A percentile compares a stretch with the other conserved stretches of the same genome.
Evolutionary conservation across 768 basidiomycete species (phyloP).

Genomic region (Leccinum olivaceopallidum): DNA sequence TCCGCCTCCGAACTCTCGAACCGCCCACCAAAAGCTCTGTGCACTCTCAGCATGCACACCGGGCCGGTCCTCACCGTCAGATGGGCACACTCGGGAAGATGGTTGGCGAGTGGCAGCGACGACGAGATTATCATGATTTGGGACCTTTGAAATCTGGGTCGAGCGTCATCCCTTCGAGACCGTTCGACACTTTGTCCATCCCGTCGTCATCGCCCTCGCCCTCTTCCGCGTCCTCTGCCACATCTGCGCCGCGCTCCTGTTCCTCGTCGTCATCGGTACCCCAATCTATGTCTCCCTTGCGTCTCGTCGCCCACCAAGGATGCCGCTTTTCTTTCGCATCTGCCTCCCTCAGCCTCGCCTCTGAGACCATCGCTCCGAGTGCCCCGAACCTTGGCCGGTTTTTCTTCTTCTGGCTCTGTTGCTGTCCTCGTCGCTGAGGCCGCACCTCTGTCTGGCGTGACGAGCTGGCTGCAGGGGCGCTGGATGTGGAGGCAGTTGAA

Average conservation of each 20-base stretch:
- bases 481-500: slow-evolving; percentile 5
- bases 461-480: slow-evolving; percentile 15
- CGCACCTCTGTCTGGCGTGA: slow-evolving; percentile 29
- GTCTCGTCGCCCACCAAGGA: slow-evolving; percentile 48
- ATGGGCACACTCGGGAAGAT: slow-evolving; percentile 93
- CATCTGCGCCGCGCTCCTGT: not conserved
- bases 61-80: slow-evolving; percentile 90
- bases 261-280: slow-evolving; percentile 44
- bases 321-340: slow-evolving; percentile 33
- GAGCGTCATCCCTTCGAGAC: slow-evolving; percentile 58
- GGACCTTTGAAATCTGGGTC: slow-evolving; percentile 74
- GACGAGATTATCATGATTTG: slow-evolving; percentile 96
- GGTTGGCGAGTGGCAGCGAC: slow-evolving; percentile 95
- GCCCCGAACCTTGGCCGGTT: slow-evolving; percentile 40
- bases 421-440: slow-evolving; percentile 16
- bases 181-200: slow-evolving; percentile 31
- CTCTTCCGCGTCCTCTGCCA: slow-evolving; percentile 14
- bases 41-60: slow-evolving; percentile 91
- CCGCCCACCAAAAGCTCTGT: slow-evolving; percentile 81
- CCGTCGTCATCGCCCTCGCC: slow-evolving; percentile 17
- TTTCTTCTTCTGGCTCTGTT: slow-evolving; percentile 22
- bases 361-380: slow-evolving; percentile 55
- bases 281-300: slow-evolving; percentile 66
- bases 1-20: slow-evolving; percentile 63
- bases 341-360: slow-evolving; percentile 46